Evolutionary conservation across 2,329 filamentous ascomycete species (phyloP).

Genomic region (Rosellinia necatrix): DNA sequence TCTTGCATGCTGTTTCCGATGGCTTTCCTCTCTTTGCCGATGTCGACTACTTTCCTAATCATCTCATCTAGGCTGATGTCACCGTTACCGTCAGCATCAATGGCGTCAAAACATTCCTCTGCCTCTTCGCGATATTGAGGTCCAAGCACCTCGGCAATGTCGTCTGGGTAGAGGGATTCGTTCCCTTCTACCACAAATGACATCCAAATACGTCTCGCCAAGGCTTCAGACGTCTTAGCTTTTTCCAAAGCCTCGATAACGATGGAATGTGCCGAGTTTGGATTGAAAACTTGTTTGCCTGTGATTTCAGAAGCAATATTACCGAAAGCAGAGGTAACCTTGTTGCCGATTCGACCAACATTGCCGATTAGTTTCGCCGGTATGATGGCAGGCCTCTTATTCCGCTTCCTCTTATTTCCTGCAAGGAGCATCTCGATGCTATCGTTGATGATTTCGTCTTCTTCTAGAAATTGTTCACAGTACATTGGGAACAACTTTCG

Average conservation of each 20-base stretch:
- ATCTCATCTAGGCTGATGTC: slow-evolving; percentile 96
- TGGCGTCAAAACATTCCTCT: slow-evolving; percentile 78
- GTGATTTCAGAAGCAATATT: slow-evolving; percentile 94
- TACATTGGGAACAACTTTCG: slow-evolving; percentile 88
- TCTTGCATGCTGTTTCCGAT: slow-evolving; percentile 96
- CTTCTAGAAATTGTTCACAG: slow-evolving; percentile 85
- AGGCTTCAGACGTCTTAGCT: slow-evolving; percentile 80
- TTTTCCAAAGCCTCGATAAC: slow-evolving; percentile 89
- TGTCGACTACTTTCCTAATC: slow-evolving; percentile 82
- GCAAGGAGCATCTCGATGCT: slow-evolving; percentile 71
- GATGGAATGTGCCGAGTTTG: slow-evolving; percentile 85
- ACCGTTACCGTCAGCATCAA: slow-evolving; percentile 88
- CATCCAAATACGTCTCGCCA: slow-evolving; percentile 96
- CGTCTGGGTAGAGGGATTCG: slow-evolving; percentile 77
- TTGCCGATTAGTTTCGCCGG: slow-evolving; percentile 79
- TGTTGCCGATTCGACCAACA: slow-evolving; percentile 84
- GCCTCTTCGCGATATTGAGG: slow-evolving; percentile 74
- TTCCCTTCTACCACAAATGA: slow-evolving; percentile 92
- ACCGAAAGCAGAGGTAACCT: slow-evolving; percentile 89
- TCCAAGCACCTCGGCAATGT: slow-evolving; percentile 87
- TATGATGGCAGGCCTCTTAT: slow-evolving; percentile 62
- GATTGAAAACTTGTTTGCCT: slow-evolving; percentile 93
- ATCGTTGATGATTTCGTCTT: slow-evolving; percentile 91
- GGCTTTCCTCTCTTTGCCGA: slow-evolving; percentile 83
- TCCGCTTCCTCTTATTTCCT: slow-evolving; percentile 54